Conservation (phyloP, 2,329 filamentous ascomycete genomes). For the Neofusicoccum sp. region DNA sequence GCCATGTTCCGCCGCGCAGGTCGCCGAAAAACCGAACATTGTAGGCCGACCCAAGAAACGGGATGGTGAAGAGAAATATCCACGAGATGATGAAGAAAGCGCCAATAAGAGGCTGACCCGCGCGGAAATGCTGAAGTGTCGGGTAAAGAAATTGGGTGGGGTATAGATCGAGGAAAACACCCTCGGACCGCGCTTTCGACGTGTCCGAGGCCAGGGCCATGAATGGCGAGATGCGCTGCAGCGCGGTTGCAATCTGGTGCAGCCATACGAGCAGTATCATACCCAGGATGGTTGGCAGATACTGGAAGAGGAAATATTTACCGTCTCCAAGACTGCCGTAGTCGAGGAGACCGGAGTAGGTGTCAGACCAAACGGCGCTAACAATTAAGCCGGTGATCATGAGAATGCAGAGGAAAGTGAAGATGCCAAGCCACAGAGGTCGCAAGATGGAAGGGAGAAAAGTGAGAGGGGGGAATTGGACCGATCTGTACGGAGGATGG, state of each 20-base stretch:
- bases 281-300: slow-evolving; percentile 76
- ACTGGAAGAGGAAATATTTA: slow-evolving; percentile 82
- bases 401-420: slow-evolving; percentile 62
- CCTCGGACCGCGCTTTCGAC: slow-evolving; percentile 58
- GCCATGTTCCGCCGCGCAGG: slow-evolving; percentile 61
- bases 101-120: slow-evolving; percentile 67
- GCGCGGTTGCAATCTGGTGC: slow-evolving; percentile 69
- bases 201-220: slow-evolving; percentile 68
- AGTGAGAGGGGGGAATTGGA: slow-evolving; percentile 48
- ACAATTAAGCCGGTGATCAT: slow-evolving; percentile 74
- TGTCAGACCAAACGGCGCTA: slow-evolving; percentile 52
- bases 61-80: slow-evolving; percentile 76
- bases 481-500: slow-evolving; percentile 25
- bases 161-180: slow-evolving; percentile 61
- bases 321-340: slow-evolving; percentile 69
- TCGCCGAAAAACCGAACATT: slow-evolving; percentile 63
- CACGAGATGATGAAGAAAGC: slow-evolving; percentile 68
- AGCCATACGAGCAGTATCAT: slow-evolving; percentile 72
- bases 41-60: slow-evolving; percentile 76
- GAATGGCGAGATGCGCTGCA: slow-evolving; percentile 77
- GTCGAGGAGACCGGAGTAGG: slow-evolving; percentile 59
- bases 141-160: slow-evolving; percentile 68
- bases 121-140: slow-evolving; percentile 63
- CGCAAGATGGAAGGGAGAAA: slow-evolving; percentile 73
- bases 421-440: slow-evolving; percentile 59